phyloP scores from a whole-genome alignment of 768 basidiomycete species.

The Russula virescens region DNA sequence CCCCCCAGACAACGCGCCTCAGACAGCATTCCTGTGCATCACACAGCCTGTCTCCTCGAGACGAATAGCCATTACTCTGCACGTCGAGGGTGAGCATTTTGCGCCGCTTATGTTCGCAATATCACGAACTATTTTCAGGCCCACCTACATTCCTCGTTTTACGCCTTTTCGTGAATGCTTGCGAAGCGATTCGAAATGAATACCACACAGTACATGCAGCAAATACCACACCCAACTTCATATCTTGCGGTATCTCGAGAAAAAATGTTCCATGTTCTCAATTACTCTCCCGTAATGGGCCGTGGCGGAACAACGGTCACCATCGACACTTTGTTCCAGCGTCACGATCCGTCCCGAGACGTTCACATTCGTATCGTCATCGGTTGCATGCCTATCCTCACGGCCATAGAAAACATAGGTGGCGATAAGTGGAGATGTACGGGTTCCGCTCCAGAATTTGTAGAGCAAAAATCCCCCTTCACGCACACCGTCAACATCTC shows the following conservation, averaged over 20 bases:
- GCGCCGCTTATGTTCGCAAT: not conserved
- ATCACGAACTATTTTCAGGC: not conserved
- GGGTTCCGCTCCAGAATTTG: constrained; percentile 53
- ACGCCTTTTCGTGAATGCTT: not conserved
- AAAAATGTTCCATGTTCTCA: constrained; percentile 58
- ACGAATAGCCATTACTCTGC: not conserved
- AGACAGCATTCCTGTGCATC: not conserved
- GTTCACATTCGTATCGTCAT: constrained; percentile 72
- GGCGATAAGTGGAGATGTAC: constrained; percentile 53
- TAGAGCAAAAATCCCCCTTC: constrained; percentile 32
- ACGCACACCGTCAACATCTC: constrained; percentile 48
- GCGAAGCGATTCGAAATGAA: not conserved
- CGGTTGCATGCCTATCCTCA: constrained; percentile 60
- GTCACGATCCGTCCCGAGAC: constrained; percentile 39
- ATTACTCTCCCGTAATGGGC: constrained; percentile 61
- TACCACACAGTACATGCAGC: not conserved
- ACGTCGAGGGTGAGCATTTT: not conserved
- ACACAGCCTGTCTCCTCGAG: not conserved
- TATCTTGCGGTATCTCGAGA: constrained; percentile 40
- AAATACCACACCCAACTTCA: constrained; percentile 4
- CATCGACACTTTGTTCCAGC: constrained; percentile 56
- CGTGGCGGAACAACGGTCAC: constrained; percentile 56
- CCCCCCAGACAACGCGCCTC: not conserved
- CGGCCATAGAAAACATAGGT: constrained; percentile 54
- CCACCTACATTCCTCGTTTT: not conserved